Percentiles rank a stretch among this genome's conserved stretches.
These are phyloP conservation scores for Mrakia gelida DNA, from an alignment of 768 basidiomycete genomes.

Conservation along the genomic window DNA sequence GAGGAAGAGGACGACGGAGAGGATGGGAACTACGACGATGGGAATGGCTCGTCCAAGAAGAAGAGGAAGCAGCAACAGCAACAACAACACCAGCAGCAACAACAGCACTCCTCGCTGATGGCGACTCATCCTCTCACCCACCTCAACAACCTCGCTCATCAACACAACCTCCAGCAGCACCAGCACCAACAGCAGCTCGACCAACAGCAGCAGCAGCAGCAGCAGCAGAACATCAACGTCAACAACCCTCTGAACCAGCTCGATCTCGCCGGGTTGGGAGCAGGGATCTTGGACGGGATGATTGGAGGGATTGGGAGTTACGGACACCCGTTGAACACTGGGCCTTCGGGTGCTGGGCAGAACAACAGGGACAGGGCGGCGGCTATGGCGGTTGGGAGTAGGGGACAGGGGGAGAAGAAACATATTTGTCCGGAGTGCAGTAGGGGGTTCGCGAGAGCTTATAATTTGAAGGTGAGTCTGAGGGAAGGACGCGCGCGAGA, in stretches of 20 bases:
- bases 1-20: background rate
- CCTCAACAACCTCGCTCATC: no score
- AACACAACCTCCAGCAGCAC: background rate
- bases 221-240: background rate
- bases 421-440: slow-evolving; percentile 21
- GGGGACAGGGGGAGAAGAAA: slow-evolving; percentile 24
- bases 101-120: background rate
- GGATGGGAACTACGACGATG: background rate
- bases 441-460: slow-evolving; percentile 78
- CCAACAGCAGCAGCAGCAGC: background rate
- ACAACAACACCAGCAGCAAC: background rate
- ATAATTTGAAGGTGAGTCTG: slow-evolving; percentile 73
- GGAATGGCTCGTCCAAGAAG: background rate
- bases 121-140: no score
- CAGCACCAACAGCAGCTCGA: background rate
- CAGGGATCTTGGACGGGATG: background rate
- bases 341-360: background rate
- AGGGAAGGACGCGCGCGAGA: no score
- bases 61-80: background rate
- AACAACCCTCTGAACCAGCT: background rate
- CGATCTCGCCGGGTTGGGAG: background rate
- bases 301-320: background rate
- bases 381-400: background rate
- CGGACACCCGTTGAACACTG: background rate
- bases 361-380: no score